phyloP scores from a whole-genome alignment of 2,329 filamentous ascomycete genomes.

The Pyrenophora tritici-repentis region DNA sequence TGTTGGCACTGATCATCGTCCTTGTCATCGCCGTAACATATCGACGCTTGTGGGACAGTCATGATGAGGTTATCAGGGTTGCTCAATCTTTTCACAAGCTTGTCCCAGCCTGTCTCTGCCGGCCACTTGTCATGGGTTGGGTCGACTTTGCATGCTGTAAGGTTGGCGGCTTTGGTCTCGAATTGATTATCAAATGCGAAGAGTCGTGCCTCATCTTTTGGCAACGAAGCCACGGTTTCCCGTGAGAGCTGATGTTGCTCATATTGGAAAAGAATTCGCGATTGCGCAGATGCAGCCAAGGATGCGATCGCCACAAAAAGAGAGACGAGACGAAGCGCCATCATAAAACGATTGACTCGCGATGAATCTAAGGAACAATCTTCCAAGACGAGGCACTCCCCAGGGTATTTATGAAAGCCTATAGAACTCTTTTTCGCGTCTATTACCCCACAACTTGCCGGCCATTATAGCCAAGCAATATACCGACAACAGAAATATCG shows the following conservation, averaged over 20 bases:
- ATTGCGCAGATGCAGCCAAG: slow-evolving; percentile 12
- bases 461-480: no score
- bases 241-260: slow-evolving; percentile 32
- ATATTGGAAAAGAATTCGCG: slow-evolving; percentile 25
- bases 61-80: slow-evolving; percentile 25
- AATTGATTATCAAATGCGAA: slow-evolving; percentile 16
- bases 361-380: no score
- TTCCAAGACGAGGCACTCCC: no score
- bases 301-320: slow-evolving; percentile 19
- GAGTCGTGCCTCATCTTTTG: slow-evolving; percentile 25
- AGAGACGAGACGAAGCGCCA: not conserved
- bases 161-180: slow-evolving; percentile 13
- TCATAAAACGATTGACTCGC: no score
- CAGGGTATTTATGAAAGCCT: no score
- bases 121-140: slow-evolving; percentile 33
- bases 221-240: slow-evolving; percentile 28
- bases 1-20: slow-evolving; percentile 29
- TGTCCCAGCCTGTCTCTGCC: slow-evolving; percentile 29
- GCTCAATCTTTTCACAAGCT: slow-evolving; percentile 29
- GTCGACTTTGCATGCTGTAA: slow-evolving; percentile 26
- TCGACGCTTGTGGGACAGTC: slow-evolving; percentile 26
- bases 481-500: no score
- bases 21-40: slow-evolving; percentile 27
- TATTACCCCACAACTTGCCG: no score
- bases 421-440: no score